These are phyloP conservation scores for Xylaria curta DNA, from an alignment of 495 filamentous ascomycete genomes.

Conservation along the genomic window DNA sequence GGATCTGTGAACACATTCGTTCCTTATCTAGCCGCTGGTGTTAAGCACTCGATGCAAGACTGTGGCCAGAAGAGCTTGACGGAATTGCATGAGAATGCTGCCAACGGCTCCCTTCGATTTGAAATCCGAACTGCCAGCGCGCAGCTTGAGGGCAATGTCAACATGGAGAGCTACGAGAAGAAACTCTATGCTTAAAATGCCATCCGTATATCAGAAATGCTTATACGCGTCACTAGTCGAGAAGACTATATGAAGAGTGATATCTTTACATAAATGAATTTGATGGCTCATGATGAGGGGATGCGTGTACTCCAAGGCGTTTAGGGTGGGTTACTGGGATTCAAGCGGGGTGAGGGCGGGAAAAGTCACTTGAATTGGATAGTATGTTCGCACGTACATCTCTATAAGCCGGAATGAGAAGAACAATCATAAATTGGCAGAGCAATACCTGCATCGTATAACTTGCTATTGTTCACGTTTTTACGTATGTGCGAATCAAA, in stretches of 20 bases:
- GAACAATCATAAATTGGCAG: background rate
- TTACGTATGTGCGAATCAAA: background rate
- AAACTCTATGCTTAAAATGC: constrained; percentile 85
- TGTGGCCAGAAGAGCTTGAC: constrained; percentile 81
- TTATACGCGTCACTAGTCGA: constrained; percentile 3
- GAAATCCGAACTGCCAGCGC: constrained; percentile 94
- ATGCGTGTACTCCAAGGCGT: constrained; percentile 37
- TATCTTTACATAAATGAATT: constrained; percentile 27
- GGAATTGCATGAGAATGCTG: constrained; percentile 77
- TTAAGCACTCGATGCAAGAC: constrained; percentile 97
- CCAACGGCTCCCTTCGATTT: constrained; percentile 81
- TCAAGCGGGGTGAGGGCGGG: constrained; percentile 7
- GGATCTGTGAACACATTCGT: constrained; percentile 90
- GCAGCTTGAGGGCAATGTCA: constrained; percentile 93
- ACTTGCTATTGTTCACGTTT: background rate
- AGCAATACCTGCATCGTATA: background rate
- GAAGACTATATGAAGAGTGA: background rate
- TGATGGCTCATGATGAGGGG: constrained; percentile 27
- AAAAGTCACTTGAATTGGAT: constrained; percentile 10
- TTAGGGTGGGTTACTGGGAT: constrained; percentile 31
- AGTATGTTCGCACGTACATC: background rate
- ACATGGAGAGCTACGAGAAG: constrained; percentile 99
- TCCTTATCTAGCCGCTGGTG: constrained; percentile 90
- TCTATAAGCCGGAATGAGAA: background rate
- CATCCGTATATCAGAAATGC: constrained; percentile 9